Base-by-base conservation (phyloP, 2,329 filamentous ascomycete genomes). In the Fusarium sp. region DNA sequence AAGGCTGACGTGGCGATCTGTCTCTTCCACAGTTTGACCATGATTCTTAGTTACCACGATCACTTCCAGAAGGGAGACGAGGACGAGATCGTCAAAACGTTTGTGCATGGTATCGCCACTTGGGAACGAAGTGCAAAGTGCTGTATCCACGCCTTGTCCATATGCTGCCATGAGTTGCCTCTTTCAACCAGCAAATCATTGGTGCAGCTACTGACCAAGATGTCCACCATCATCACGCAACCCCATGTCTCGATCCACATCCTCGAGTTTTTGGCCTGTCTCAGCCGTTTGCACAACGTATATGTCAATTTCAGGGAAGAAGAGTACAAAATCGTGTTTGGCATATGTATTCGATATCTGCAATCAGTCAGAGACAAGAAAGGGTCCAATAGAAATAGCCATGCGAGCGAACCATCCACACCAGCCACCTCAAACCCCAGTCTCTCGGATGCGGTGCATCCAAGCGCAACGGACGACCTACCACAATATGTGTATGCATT, bases 181-280 rank as follows among this genome's bases (percentile, higher is more conserved):
- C 84, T 91, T 15, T 94, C 94, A 11, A 91, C 93, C 47, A 92
- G 90, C 72, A 96, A 94, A 73, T 90, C 88, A 19, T 82, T 98
- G 58, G 91, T 94, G 41, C 90, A 88, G 41, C 92, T 98, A 66
- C 82, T 99, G 52, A 91, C 93, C 70, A 94, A 92, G 73, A 96
- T 99, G 91, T 90, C 93, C 1, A 92, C 93, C 69, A 96, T 97
- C 71, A 96, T 99, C 71, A 98, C 95, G 1, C 93, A 97, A 70
- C 89, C 92, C 7, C 88, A 93, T 53, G 90, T 97, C 32, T 93
- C 94, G 9, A 90, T 97, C 60, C 95, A 99, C 72, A 96, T 99
- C 59, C 82, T 99, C 45, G 95, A 99, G 72, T 98, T 99, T 71
- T 81, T 99, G n/a, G 91, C 92, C 9, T 90, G 92, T 45, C 83